phyloP scores from a whole-genome alignment of 2,329 filamentous ascomycete genomes.

The Bipolaris zeicola region DNA sequence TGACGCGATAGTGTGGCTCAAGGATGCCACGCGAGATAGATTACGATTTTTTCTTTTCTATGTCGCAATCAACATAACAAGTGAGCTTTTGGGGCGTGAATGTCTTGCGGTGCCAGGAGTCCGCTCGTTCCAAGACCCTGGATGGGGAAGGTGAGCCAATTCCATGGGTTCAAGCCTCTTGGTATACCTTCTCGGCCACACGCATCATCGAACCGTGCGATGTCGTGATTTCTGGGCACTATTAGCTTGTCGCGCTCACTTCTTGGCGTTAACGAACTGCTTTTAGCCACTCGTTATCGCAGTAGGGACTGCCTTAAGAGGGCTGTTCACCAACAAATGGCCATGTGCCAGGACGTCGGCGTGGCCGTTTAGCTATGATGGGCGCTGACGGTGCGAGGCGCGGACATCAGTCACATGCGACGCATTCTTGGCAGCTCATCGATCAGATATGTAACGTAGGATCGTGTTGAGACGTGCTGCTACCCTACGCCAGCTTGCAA shows the following conservation, averaged over 20 bases:
- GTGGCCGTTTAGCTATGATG: neutral
- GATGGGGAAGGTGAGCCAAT: constrained; percentile 38
- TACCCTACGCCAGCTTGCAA: neutral
- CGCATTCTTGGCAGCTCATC: too few species aligned
- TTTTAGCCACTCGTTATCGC: neutral
- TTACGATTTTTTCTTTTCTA: constrained; percentile 13
- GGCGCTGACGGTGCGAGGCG: neutral
- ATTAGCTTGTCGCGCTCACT: constrained; percentile 18
- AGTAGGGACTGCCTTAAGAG: neutral
- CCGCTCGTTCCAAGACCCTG: constrained; percentile 20
- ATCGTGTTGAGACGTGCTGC: neutral
- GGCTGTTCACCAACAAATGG: neutral
- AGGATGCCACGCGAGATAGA: constrained; percentile 9
- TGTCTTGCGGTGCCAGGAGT: constrained; percentile 27
- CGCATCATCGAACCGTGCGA: constrained; percentile 22
- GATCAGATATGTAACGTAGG: neutral
- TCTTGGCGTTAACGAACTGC: constrained; percentile 10
- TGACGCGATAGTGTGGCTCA: constrained; percentile 21
- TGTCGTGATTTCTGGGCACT: constrained; percentile 36
- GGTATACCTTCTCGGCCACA: constrained; percentile 24
- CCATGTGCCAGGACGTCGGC: neutral
- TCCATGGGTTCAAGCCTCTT: constrained; percentile 23
- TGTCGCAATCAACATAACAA: constrained; percentile 35
- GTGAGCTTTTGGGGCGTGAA: constrained; percentile 35
- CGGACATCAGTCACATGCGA: neutral